phyloP scores from a whole-genome alignment of 2,329 filamentous ascomycete species.

The Colletotrichum brevisporum region DNA sequence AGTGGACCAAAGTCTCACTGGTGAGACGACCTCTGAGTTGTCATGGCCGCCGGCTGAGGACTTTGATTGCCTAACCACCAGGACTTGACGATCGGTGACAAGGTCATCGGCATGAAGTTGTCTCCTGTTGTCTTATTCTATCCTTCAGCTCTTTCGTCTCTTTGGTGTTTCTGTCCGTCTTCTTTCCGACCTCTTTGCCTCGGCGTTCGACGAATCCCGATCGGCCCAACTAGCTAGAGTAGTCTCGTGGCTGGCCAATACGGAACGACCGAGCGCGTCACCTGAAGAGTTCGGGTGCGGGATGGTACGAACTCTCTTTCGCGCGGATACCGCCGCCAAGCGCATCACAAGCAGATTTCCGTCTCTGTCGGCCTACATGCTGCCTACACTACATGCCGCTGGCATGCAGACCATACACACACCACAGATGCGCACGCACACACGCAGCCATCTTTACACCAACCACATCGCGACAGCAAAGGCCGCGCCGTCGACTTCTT shows the following conservation, averaged over 20 bases:
- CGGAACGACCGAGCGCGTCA: constrained; percentile 29
- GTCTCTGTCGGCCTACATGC: constrained; percentile 33
- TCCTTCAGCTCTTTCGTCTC: not conserved
- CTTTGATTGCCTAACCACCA: not conserved
- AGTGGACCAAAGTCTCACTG: constrained; percentile 13
- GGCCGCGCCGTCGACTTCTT: constrained; percentile 21
- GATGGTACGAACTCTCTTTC: constrained; percentile 37
- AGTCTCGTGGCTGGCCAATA: constrained; percentile 24
- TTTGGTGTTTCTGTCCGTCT: not conserved
- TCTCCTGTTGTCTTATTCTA: not conserved
- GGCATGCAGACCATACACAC: too few relatives aligned
- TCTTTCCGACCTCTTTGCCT: constrained; percentile 2
- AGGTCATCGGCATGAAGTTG: constrained; percentile 26
- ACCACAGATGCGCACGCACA: not conserved
- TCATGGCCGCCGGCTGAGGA: not conserved
- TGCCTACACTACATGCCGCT: constrained; percentile 4
- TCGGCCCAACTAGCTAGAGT: constrained; percentile 12
- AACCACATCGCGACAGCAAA: constrained; percentile 27
- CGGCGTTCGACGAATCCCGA: constrained; percentile 22
- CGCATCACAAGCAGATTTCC: constrained; percentile 38
- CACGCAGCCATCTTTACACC: constrained; percentile 5
- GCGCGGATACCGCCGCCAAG: constrained; percentile 41
- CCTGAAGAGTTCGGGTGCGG: constrained; percentile 29
- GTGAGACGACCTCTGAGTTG: constrained; percentile 28
- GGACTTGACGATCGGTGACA: constrained; percentile 13